These are phyloP conservation scores for Termitomyces sp. DNA, from an alignment of 768 basidiomycete species.

Conservation along the genomic window DNA sequence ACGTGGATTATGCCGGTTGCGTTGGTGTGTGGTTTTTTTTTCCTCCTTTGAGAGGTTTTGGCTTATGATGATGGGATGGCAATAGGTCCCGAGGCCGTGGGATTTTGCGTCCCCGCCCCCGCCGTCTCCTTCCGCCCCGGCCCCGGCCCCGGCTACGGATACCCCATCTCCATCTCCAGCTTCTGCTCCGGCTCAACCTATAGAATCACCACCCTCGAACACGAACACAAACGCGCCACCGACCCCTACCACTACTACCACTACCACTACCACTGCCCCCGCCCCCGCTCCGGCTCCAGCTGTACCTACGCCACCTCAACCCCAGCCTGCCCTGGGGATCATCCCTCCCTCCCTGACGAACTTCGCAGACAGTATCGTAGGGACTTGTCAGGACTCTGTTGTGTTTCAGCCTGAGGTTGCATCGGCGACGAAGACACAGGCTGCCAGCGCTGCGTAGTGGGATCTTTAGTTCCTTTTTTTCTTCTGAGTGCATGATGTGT, in stretches of 20 bases:
- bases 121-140: slow-evolving; percentile 31
- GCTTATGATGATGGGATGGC: neutral
- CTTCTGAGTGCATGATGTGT: too few relatives aligned
- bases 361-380: slow-evolving; percentile 6
- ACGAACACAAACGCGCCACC: neutral
- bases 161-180: too few relatives aligned
- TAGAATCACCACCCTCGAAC: neutral
- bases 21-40: too few relatives aligned
- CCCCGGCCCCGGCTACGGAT: too few relatives aligned
- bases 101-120: slow-evolving; percentile 54
- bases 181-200: slow-evolving; percentile 4
- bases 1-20: too few relatives aligned
- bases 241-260: neutral
- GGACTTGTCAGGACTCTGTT: slow-evolving; percentile 13
- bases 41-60: too few relatives aligned
- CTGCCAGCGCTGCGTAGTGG: too few relatives aligned
- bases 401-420: slow-evolving; percentile 6
- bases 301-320: neutral
- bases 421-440: neutral
- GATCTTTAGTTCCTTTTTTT: too few relatives aligned
- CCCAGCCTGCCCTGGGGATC: neutral
- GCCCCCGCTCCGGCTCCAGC: neutral
- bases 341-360: slow-evolving; percentile 2
- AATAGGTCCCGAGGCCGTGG: slow-evolving; percentile 70
- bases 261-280: neutral